These are phyloP conservation scores for Ensete glaucum DNA, from an alignment of 176 grass and related monocot genomes.

Conservation along the genomic window DNA sequence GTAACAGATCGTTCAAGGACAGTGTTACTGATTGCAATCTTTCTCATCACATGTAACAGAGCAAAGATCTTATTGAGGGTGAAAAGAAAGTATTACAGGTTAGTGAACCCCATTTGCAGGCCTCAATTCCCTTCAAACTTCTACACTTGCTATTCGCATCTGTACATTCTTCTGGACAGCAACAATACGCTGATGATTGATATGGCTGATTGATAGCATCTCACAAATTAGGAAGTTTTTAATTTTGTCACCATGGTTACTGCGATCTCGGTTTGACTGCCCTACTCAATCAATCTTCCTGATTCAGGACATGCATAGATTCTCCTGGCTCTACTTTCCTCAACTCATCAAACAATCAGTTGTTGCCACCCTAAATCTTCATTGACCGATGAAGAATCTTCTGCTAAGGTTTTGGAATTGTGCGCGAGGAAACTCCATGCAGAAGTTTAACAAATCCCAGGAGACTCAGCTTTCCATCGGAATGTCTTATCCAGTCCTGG, in stretches of 20 bases:
- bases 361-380: constrained; percentile 25
- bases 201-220: not conserved
- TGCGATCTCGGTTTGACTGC: not conserved
- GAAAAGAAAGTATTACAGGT: not conserved
- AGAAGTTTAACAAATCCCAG: constrained; percentile 95
- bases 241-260: not conserved
- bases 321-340: not conserved
- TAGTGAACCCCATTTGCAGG: not conserved
- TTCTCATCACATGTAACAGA: constrained; percentile 1
- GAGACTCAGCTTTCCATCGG: constrained; percentile 92
- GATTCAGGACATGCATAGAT: not conserved
- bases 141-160: constrained; percentile 36
- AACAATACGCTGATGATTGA: not conserved
- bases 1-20: not conserved
- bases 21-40: not conserved
- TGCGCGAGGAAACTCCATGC: constrained; percentile 74
- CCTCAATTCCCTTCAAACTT: constrained; percentile 2
- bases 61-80: constrained; percentile 14
- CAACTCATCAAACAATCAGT: constrained; percentile 21
- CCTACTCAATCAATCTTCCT: not conserved
- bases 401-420: constrained; percentile 58
- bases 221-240: not conserved
- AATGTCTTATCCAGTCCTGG: constrained; percentile 94
- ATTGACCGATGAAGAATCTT: constrained; percentile 15
- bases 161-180: constrained; percentile 48